Conservation (phyloP, 2,329 filamentous ascomycete species). For the Cadophora sp. region DNA sequence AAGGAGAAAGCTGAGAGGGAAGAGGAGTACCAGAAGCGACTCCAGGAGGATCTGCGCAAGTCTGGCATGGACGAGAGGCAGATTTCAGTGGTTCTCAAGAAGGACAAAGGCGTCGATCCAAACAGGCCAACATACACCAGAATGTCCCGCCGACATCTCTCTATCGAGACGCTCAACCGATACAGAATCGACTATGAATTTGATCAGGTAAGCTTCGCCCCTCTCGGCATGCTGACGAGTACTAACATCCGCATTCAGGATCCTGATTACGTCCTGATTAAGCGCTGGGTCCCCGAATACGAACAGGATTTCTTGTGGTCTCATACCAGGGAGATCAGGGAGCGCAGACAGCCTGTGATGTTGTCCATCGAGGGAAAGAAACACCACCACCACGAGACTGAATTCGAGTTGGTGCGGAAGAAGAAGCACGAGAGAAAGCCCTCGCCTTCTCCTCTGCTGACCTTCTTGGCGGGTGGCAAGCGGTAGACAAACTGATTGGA, state of each 20-base stretch:
- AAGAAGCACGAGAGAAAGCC: constrained; percentile 42
- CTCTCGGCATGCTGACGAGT: neutral
- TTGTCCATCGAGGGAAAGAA: constrained; percentile 38
- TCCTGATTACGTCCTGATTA: constrained; percentile 74
- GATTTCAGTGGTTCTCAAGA: constrained; percentile 65
- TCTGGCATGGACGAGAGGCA: constrained; percentile 65
- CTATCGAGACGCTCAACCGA: constrained; percentile 63
- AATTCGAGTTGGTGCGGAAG: constrained; percentile 44
- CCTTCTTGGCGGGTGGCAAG: constrained; percentile 44
- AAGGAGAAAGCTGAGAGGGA: constrained; percentile 46
- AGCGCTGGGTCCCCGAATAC: constrained; percentile 73
- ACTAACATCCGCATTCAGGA: constrained; percentile 58
- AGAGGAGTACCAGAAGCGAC: constrained; percentile 52
- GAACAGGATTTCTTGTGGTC: constrained; percentile 76
- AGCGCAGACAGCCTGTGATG: constrained; percentile 37
- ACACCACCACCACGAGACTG: constrained; percentile 38
- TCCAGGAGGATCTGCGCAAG: constrained; percentile 64
- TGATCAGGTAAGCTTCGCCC: constrained; percentile 56
- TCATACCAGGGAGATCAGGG: constrained; percentile 66
- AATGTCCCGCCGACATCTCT: constrained; percentile 67
- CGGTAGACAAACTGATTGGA: constrained; percentile 19
- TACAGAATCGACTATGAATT: constrained; percentile 64
- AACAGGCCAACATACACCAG: constrained; percentile 65
- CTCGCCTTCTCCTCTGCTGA: constrained; percentile 42
- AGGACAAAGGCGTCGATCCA: constrained; percentile 55